These are phyloP conservation scores for Globisporangium cystogenes DNA, from an alignment of 352 stramenopile species.

Conservation along the genomic window DNA sequence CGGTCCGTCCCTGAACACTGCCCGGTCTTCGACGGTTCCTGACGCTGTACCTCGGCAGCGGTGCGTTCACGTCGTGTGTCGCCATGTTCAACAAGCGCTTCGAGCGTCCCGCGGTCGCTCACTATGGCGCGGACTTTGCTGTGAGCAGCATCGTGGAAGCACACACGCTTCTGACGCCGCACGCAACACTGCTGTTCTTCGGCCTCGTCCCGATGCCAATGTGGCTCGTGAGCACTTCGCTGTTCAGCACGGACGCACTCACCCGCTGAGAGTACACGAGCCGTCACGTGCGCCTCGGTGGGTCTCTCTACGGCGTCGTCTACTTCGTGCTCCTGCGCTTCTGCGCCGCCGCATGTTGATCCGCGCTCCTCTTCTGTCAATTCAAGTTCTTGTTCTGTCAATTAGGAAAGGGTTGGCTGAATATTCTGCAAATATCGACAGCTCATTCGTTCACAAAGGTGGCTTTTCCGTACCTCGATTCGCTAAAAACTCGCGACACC, in stretches of 20 bases:
- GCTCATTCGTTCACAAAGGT: too few species aligned
- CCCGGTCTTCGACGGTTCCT: conserved; percentile 64
- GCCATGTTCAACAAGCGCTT: conserved; percentile 57
- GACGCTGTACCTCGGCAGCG: conserved; percentile 64
- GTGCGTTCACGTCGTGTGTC: conserved; percentile 53
- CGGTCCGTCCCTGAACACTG: conserved; percentile 57
- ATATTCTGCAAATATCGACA: too few species aligned
- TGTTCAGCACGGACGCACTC: conserved; percentile 74
- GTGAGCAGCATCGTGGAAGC: conserved; percentile 78
- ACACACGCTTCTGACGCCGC: conserved; percentile 63
- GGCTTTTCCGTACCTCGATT: too few species aligned
- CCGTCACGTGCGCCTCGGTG: conserved; percentile 70
- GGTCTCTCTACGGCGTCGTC: conserved; percentile 44
- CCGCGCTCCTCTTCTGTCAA: too few species aligned
- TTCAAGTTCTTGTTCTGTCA: too few species aligned
- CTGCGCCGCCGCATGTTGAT: too few species aligned
- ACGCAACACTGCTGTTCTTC: conserved; percentile 71
- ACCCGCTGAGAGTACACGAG: conserved; percentile 48
- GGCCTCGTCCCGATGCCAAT: conserved; percentile 68
- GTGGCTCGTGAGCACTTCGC: conserved; percentile 61
- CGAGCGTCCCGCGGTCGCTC: conserved; percentile 34
- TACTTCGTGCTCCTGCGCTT: conserved; percentile 63
- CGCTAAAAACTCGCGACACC: too few species aligned
- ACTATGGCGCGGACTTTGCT: conserved; percentile 66
- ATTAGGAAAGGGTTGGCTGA: too few species aligned